Percentiles rank a stretch among this genome's conserved stretches.
Evolutionary conservation across 208 protist genomes (phyloP).

Genomic region (Acanthamoeba sp.): DNA sequence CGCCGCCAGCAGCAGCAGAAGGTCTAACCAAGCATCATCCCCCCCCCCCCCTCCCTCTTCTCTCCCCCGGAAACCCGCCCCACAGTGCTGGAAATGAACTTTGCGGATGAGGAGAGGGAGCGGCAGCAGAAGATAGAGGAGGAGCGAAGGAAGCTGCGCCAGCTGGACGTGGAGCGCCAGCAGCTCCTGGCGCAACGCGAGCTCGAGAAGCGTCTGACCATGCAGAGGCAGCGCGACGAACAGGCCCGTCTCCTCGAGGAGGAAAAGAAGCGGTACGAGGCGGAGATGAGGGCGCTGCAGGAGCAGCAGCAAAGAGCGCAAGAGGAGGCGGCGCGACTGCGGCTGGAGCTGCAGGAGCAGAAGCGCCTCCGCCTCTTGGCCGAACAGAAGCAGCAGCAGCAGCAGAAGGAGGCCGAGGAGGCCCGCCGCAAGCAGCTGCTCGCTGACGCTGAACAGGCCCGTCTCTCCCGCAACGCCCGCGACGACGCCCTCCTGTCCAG

Average conservation of each 20-base stretch:
- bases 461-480: background rate
- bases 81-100: background rate
- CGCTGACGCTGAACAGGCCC: background rate
- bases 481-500: background rate
- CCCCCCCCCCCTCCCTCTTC: no score
- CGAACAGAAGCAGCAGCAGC: background rate
- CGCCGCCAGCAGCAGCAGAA: no score
- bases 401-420: background rate
- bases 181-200: background rate
- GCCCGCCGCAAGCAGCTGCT: background rate
- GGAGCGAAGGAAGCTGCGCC: background rate
- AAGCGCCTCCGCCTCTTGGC: background rate
- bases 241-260: background rate
- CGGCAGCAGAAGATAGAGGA: background rate
- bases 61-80: no score
- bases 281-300: background rate
- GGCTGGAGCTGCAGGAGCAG: background rate
- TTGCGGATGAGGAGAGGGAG: background rate
- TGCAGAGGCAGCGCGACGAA: background rate
- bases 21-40: no score
- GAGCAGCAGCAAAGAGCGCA: background rate
- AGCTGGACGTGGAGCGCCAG: background rate
- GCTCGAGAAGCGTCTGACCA: background rate
- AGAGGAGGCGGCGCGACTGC: background rate
- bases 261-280: conserved; percentile 15